Evolutionary conservation across 805 yeast species (phyloP).

Genomic region (Helenozyma baotianmanensis): DNA sequence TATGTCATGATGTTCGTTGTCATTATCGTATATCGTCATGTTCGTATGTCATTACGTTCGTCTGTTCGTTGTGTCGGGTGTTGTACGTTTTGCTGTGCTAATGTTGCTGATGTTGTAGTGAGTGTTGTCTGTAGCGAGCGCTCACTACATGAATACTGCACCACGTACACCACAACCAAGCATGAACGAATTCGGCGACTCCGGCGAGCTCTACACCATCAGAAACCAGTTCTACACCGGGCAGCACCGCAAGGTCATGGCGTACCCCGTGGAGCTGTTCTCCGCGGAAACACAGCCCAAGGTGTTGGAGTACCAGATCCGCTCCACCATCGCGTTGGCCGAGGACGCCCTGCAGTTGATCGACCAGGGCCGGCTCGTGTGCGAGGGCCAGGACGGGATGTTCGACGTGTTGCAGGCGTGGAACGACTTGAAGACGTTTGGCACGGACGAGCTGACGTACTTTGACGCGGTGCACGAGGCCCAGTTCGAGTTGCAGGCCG

Average conservation of each 20-base stretch:
- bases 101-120: no score
- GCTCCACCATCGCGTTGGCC: constrained; percentile 34
- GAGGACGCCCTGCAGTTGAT: constrained; percentile 38
- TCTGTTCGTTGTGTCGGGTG: no score
- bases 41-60: no score
- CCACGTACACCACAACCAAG: constrained; percentile 1
- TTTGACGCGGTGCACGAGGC: constrained; percentile 36
- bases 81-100: no score
- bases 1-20: no score
- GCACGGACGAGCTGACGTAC: constrained; percentile 39
- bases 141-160: no score
- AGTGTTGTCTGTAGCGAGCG: no score
- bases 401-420: constrained; percentile 39
- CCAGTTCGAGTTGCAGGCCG: constrained; percentile 37
- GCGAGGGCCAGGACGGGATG: constrained; percentile 30
- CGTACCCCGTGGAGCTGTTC: constrained; percentile 35
- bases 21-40: no score
- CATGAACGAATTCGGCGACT: constrained; percentile 38
- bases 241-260: constrained; percentile 44
- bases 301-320: constrained; percentile 37
- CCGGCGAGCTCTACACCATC: constrained; percentile 50
- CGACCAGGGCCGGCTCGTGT: constrained; percentile 29
- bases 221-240: constrained; percentile 61
- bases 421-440: constrained; percentile 40
- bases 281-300: constrained; percentile 33